Base-by-base conservation (phyloP, 2,329 filamentous ascomycete species). In the Pseudovirgaria hyperparasitica region DNA sequence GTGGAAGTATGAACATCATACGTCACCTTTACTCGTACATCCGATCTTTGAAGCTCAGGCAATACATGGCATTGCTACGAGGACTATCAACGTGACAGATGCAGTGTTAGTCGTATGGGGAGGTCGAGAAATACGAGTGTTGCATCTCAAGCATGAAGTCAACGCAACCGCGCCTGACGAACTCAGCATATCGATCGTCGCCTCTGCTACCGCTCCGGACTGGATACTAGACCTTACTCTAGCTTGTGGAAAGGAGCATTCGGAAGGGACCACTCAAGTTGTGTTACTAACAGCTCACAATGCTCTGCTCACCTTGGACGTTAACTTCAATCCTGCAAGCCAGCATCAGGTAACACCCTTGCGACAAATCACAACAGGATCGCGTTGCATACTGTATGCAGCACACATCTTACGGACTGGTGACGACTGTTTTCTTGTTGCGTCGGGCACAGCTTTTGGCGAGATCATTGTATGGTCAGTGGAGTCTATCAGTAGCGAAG, bases 401-500 rank as follows among this genome's bases (percentile, higher is more conserved):
- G 87, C 85, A 5, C 72, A 81, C 43, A 53, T 92, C 11, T 56
- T 65, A 20, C 82, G 77, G 66, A 54, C 74, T 6, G 63, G 65
- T 5, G 28, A 52, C 5, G 59, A 62, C 23, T 61, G 63, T 27
- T 61, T 92, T 23, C 64, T 94, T 12, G 70, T 94, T 26, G 82
- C 84, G 5, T 81, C 81, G 3, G 90, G 90, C 1, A 96, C 90
- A 0, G 85, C 87, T 1, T 96, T 96, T 54, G 90, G 90, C 3
- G 86, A 96, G 51, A 80, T 98, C 18, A 64, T 94, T 19, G 70
- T 92, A 10, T 96, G 90, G 90, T 81, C 76, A 37, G 85, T 72
- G 40, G 55, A 58, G 24, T 40, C 65, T n/a, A 35, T 38, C 3
- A 16, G 30, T 16, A 24, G 31, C 18, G 26, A 25, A 8, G 32